Evolutionary conservation across 2,329 filamentous ascomycete genomes (phyloP).

Genomic region (Stachybotrys chartarum): DNA sequence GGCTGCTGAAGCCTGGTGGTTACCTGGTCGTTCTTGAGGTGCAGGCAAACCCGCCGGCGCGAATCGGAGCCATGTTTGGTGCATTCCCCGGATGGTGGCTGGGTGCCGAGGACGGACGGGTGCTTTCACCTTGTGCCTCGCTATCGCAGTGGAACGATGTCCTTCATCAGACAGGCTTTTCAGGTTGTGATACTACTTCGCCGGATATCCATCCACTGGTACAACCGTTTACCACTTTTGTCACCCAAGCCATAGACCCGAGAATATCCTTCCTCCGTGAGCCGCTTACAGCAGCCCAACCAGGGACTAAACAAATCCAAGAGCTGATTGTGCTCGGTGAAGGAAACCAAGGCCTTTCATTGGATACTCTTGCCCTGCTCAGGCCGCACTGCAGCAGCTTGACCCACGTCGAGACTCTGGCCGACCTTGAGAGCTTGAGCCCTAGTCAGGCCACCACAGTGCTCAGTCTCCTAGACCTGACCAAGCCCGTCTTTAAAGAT

Average conservation of each 20-base stretch:
- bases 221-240: background rate
- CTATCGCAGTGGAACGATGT: background rate
- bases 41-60: too few species aligned
- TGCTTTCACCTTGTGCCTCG: background rate
- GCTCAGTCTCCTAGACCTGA: background rate
- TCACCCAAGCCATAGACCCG: background rate
- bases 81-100: background rate
- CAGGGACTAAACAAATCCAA: background rate
- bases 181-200: background rate
- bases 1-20: background rate
- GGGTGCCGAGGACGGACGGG: background rate
- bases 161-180: background rate
- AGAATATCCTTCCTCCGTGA: background rate
- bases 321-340: background rate
- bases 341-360: background rate
- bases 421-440: background rate
- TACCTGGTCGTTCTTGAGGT: background rate
- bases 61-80: background rate
- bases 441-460: background rate
- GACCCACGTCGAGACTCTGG: background rate
- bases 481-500: background rate
- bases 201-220: background rate
- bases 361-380: background rate
- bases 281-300: background rate
- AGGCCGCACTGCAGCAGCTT: background rate